Evolutionary conservation across 1,284 basidiomycete genomes (phyloP).

Genomic region (Ganoderma leucocontextum): DNA sequence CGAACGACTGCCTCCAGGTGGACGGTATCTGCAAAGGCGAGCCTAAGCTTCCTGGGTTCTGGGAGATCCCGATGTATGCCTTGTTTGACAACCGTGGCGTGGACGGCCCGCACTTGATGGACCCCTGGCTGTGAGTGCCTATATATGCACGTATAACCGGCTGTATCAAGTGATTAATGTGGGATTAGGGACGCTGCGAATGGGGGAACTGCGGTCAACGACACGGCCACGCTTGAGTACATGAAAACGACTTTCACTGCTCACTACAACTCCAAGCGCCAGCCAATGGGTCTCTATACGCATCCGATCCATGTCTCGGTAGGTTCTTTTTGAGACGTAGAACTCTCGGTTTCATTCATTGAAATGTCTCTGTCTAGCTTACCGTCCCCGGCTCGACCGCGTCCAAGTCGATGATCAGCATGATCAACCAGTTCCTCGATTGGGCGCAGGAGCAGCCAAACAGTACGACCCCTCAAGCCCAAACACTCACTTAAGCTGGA

Average conservation of each 20-base stretch:
- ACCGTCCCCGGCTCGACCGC: slow-evolving; percentile 57
- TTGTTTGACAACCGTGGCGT: slow-evolving; percentile 72
- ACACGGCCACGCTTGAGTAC: slow-evolving; percentile 72
- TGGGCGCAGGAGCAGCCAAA: slow-evolving; percentile 82
- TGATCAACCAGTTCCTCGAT: slow-evolving; percentile 84
- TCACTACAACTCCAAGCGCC: slow-evolving; percentile 76
- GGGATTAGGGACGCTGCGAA: slow-evolving; percentile 60
- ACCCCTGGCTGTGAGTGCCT: slow-evolving; percentile 77
- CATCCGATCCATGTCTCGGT: slow-evolving; percentile 85
- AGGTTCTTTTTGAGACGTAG: slow-evolving; percentile 30
- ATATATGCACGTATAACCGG: background rate
- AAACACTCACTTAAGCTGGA: background rate
- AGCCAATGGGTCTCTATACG: slow-evolving; percentile 84
- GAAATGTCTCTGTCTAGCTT: slow-evolving; percentile 6
- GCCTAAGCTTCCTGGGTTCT: slow-evolving; percentile 80
- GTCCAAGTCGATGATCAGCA: slow-evolving; percentile 62
- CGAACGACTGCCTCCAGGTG: slow-evolving; percentile 77
- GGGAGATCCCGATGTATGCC: slow-evolving; percentile 86
- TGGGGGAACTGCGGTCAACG: slow-evolving; percentile 56
- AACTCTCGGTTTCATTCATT: background rate
- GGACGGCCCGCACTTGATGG: slow-evolving; percentile 76
- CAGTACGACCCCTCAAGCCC: slow-evolving; percentile 47
- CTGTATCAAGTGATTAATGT: slow-evolving; percentile 27
- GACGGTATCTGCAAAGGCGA: slow-evolving; percentile 71
- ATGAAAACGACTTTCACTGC: slow-evolving; percentile 80